phyloP scores from a whole-genome alignment of 345 rosid species.

The Eucalyptus erythrocorys region DNA sequence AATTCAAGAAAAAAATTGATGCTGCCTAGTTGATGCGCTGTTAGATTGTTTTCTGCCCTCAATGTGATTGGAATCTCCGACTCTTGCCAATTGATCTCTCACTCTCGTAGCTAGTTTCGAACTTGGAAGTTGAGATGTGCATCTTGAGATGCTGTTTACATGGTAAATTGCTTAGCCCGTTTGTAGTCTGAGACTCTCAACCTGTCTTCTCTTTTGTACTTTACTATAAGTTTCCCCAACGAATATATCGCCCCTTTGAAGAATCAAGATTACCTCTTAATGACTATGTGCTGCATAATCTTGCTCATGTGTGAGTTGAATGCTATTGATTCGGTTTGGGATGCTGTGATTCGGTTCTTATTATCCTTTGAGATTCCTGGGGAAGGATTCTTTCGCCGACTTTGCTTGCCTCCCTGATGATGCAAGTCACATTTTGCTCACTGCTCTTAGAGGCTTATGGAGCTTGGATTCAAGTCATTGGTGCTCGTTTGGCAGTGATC shows the following conservation, averaged over 20 bases:
- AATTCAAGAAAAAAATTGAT: neutral
- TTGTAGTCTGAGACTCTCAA: neutral
- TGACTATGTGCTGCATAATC: constrained; percentile 84
- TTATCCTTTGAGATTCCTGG: constrained; percentile 42
- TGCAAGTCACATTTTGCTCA: constrained; percentile 74
- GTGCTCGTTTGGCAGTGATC: constrained; percentile 70
- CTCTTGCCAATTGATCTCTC: neutral
- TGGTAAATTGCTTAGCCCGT: neutral
- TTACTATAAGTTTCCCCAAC: constrained; percentile 52
- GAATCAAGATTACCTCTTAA: constrained; percentile 61
- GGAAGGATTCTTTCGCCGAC: constrained; percentile 54
- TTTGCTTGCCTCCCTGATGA: constrained; percentile 74
- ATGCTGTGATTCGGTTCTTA: constrained; percentile 40
- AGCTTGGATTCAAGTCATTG: constrained; percentile 86
- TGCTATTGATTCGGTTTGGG: constrained; percentile 91
- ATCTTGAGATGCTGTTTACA: neutral
- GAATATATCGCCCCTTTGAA: constrained; percentile 55
- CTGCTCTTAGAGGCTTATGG: constrained; percentile 80
- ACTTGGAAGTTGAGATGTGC: neutral
- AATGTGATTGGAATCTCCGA: neutral
- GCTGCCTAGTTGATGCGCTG: neutral
- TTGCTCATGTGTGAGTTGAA: constrained; percentile 84
- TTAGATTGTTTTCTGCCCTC: neutral
- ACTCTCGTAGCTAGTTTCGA: neutral
- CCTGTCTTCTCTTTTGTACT: neutral